Base-by-base conservation (phyloP, 768 basidiomycete species). In the Tulasnella sp. region DNA sequence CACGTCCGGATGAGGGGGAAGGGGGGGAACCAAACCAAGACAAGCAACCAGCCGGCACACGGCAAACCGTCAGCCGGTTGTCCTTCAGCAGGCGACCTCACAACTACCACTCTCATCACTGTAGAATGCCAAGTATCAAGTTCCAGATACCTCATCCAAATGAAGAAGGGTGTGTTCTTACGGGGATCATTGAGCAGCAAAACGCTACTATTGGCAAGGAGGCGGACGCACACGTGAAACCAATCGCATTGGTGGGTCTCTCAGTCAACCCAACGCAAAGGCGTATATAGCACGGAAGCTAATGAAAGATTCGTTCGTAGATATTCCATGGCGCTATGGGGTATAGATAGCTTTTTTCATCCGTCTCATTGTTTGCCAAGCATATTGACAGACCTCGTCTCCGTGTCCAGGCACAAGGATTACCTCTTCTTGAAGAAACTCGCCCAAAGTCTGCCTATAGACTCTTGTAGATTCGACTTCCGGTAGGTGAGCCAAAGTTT, bases 381-480 rank as follows among this genome's bases (percentile, higher is more conserved):
- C 31, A 72, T 24, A 18, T 34, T 72, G 48, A 50, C 48, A 50
- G 48, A 50, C 48, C 48, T 5, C 22, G 48, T 50, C 22, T 50
- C 48, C 16, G 12, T 16, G 12, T 20, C 42, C 48, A 50, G 48
- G 5, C 48, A 50, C 18, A 50, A 50, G 90, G 94, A 93, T 94
- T 42, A 42, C 42, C 85, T 96, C 75, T 95, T 93, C 87, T 92
- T 93, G 85, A 92, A 92, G 84, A 90, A 89, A 18, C 90, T 96
- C 28, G 93, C 93, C 3, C 84, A 85, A 54, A 88, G 87, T 54
- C 85, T 95, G 18, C 92, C 93, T 0, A 83, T 93, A 37, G 94
- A 96, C 85, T 95, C 94, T 2, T 95, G 96, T 84, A 90, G 94
- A 46, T 95, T 96, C 83, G 94, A 96, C 85, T 96, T 96, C 86